phyloP scores from a whole-genome alignment of 768 basidiomycete genomes.

The Astraeus odoratus region DNA sequence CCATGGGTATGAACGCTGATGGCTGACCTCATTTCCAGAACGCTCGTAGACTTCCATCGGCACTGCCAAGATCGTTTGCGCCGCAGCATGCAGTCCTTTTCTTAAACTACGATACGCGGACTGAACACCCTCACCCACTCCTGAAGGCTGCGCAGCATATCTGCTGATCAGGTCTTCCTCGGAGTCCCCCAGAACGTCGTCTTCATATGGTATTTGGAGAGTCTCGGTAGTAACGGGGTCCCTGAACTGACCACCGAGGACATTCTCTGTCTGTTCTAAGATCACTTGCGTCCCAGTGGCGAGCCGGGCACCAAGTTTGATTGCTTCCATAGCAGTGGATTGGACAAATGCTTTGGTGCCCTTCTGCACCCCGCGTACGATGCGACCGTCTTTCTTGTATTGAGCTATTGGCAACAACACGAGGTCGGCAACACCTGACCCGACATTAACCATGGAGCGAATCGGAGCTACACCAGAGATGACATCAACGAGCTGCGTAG shows the following conservation, averaged over 20 bases:
- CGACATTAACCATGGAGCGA: slow-evolving; percentile 94
- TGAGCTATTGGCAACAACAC: slow-evolving; percentile 94
- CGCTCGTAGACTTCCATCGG: slow-evolving; percentile 99
- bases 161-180: slow-evolving; percentile 69
- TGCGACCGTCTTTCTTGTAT: slow-evolving; percentile 92
- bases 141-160: slow-evolving; percentile 86
- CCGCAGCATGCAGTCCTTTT: slow-evolving; percentile 85
- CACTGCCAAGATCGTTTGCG: slow-evolving; percentile 96
- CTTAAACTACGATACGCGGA: slow-evolving; percentile 87
- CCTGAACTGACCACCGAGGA: slow-evolving; percentile 75
- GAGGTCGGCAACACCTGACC: slow-evolving; percentile 93
- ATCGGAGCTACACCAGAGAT: slow-evolving; percentile 96
- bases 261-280: slow-evolving; percentile 88
- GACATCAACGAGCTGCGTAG: slow-evolving; percentile 94
- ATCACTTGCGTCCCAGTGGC: slow-evolving; percentile 98
- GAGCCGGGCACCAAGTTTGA: slow-evolving; percentile 87
- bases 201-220: slow-evolving; percentile 37
- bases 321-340: slow-evolving; percentile 91
- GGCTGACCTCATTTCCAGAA: slow-evolving; percentile 78
- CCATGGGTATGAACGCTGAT: neutral
- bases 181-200: slow-evolving; percentile 20
- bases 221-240: slow-evolving; percentile 63
- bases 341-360: slow-evolving; percentile 91
- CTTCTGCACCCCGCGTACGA: slow-evolving; percentile 89
- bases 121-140: slow-evolving; percentile 81